Base-by-base conservation (phyloP, 2,329 filamentous ascomycete species). In the Trichoderma lentiforme region DNA sequence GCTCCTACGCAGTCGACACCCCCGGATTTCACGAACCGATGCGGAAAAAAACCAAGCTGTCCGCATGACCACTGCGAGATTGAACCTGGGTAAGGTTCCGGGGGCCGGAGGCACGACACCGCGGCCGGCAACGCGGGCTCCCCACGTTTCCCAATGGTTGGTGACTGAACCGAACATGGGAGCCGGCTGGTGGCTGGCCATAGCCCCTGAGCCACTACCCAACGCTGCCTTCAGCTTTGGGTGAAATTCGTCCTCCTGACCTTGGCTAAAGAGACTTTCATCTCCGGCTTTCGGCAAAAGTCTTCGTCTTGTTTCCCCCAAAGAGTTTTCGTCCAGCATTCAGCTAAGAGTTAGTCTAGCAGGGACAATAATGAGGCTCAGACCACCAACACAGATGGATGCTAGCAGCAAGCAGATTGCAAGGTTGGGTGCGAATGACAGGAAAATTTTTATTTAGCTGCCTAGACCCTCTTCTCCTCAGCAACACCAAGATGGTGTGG, bases 61-160 rank as follows among this genome's bases (percentile, higher is more conserved):
- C 63, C 70, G 51, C 70, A 71, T 69, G 70, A 71, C 70, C 63
- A 61, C 64, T 66, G 69, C 61, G 51, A 71, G 69, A 71, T 71
- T 71, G 61, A 26, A 26, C 47, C 21, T 71, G 61, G 60, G 36
- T 57, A 15, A 24, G 28, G 43, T 63, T 34, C 69, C 69, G 69
- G 69, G 60, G 67, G 34, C 24, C 26, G 47, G 58, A 58, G 47
- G 47, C 58, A 68, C 24, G 51, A 60, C 70, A 63, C 57, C 60
- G 62, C 53, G 26, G 62, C 63, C 63, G 63, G 70, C 53, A 60
- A 69, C 58, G 28, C 12, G 39, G 64, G 65, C 65, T 72, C 71
- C 71, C 71, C 71, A 72, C 71, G 71, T 72, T 72, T 72, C 51
- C 53, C 24, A 66, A 36, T 65, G 66, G 67, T 67, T 67, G 70